Evolutionary conservation across 805 yeast species (phyloP).

Genomic region (Pichia insulana): DNA sequence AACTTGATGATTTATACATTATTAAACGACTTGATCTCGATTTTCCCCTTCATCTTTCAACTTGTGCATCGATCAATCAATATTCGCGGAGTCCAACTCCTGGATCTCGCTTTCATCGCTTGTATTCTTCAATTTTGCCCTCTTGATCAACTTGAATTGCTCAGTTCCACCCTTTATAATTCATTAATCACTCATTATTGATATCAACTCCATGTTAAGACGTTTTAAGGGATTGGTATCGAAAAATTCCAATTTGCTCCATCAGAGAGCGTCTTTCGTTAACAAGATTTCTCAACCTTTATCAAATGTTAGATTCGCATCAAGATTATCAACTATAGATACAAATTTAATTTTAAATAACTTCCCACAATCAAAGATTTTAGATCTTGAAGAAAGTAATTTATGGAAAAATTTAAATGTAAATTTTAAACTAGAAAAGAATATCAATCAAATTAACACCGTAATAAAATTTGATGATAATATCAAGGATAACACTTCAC

Average conservation of each 20-base stretch:
- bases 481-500: neutral
- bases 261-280: neutral
- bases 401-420: neutral
- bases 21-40: no score
- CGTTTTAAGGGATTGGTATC: constrained; percentile 5
- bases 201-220: constrained; percentile 4
- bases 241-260: neutral
- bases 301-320: constrained; percentile 5
- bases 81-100: no score
- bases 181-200: neutral
- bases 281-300: neutral
- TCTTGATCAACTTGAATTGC: no score
- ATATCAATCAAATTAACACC: no score
- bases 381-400: neutral
- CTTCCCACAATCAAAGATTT: neutral
- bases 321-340: constrained; percentile 4
- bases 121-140: no score
- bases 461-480: neutral
- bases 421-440: no score
- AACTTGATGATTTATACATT: neutral
- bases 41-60: no score
- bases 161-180: no score
- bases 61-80: no score
- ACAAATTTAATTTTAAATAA: constrained; percentile 1
- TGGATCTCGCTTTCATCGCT: no score